Evolutionary conservation across 805 yeast species (phyloP).

Genomic region (Wickerhamiella kurtzmanii): DNA sequence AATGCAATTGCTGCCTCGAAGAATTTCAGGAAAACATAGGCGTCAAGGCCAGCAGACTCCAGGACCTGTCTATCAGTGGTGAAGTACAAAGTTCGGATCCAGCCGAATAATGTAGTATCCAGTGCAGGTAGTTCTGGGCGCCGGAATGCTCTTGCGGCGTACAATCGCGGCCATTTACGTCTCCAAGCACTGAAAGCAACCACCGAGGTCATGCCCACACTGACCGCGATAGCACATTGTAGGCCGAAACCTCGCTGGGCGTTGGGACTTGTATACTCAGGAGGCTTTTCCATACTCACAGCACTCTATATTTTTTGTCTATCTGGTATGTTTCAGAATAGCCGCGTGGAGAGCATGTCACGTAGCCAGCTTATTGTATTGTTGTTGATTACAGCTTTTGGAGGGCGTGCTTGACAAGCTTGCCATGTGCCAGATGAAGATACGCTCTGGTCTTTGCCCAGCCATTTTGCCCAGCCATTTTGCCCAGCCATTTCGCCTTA

Average conservation of each 20-base stretch:
- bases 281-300: slow-evolving; percentile 9
- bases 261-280: slow-evolving; percentile 13
- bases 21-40: slow-evolving; percentile 79
- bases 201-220: slow-evolving; percentile 58
- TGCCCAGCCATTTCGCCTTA: neutral
- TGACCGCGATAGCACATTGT: slow-evolving; percentile 57
- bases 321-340: no score
- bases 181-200: slow-evolving; percentile 57
- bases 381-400: no score
- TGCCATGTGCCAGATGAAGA: no score
- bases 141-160: slow-evolving; percentile 61
- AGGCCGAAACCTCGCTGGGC: slow-evolving; percentile 52
- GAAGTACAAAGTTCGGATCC: slow-evolving; percentile 56
- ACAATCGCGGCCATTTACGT: slow-evolving; percentile 63
- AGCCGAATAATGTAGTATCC: slow-evolving; percentile 55
- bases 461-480: neutral
- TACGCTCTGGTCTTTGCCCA: neutral
- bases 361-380: neutral
- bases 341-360: neutral
- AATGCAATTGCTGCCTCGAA: slow-evolving; percentile 77
- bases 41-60: slow-evolving; percentile 88
- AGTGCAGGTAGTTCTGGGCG: slow-evolving; percentile 44
- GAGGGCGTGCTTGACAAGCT: no score
- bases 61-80: slow-evolving; percentile 65
- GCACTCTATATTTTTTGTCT: no score